Conservation (phyloP, 2,329 filamentous ascomycete genomes). For the Monilinia laxa region DNA sequence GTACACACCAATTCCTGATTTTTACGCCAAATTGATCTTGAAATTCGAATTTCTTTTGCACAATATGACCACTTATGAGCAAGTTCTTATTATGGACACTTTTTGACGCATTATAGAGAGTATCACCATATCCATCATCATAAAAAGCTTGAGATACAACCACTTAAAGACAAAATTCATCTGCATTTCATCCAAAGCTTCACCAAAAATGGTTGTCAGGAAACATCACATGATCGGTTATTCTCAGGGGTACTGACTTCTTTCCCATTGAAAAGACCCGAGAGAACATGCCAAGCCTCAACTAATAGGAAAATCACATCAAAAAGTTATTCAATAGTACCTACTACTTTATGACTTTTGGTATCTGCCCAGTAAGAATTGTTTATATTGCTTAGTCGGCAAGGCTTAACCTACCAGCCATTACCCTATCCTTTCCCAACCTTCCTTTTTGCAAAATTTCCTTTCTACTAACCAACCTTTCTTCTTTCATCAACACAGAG, state of each 20-base stretch:
- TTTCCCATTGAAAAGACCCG: not conserved
- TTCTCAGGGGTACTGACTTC: constrained; percentile 5
- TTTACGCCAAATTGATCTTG: too few species aligned
- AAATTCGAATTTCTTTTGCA: too few species aligned
- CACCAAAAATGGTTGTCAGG: not conserved
- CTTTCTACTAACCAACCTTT: not conserved
- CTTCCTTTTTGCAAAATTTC: not conserved
- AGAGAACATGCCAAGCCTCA: not conserved
- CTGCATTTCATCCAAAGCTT: not conserved
- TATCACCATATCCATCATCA: too few species aligned
- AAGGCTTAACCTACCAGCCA: not conserved
- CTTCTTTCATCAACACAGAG: not conserved
- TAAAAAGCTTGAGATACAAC: too few species aligned
- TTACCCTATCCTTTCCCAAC: not conserved
- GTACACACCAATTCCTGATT: too few species aligned
- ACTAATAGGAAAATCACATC: not conserved
- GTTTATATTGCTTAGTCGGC: not conserved
- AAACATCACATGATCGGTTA: constrained; percentile 14
- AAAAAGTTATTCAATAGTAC: not conserved
- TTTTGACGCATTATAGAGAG: too few species aligned
- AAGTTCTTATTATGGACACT: too few species aligned
- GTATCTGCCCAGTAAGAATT: not conserved
- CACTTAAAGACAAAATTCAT: too few species aligned
- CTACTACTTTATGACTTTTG: not conserved
- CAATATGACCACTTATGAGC: too few species aligned